A percentile compares a stretch with the other conserved stretches of the same genome.
Evolutionary conservation across 75 land plant genomes (phyloP).

Genomic region (Sequoia sempervirens): DNA sequence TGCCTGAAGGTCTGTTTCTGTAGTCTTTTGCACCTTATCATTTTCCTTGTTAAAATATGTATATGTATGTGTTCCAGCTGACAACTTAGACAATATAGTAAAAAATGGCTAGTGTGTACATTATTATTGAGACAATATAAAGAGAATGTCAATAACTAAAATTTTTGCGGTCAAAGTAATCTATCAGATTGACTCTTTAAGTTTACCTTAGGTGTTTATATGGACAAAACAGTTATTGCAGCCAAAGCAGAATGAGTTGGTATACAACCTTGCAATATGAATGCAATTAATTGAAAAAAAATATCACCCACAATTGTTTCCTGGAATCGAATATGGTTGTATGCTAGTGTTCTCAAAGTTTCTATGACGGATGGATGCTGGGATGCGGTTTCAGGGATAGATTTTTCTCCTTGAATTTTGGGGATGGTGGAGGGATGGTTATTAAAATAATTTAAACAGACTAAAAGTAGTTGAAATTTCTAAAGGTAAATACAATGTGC

Average conservation of each 20-base stretch:
- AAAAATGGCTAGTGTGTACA: background rate
- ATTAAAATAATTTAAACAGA: no score
- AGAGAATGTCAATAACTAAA: background rate
- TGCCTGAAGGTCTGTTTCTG: conserved; percentile 69
- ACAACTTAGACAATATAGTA: background rate
- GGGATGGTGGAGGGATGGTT: no score
- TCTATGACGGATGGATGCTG: no score
- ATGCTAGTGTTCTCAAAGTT: no score
- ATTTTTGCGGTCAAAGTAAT: background rate
- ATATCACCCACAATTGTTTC: background rate
- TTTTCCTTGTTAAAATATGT: background rate
- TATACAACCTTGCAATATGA: background rate
- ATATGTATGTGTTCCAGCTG: background rate
- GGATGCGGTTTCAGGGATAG: no score
- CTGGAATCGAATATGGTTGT: background rate
- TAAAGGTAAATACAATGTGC: no score
- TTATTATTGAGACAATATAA: no score
- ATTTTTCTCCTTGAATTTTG: no score
- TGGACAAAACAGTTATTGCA: background rate
- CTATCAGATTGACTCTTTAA: no score
- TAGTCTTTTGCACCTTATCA: background rate
- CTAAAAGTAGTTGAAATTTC: no score
- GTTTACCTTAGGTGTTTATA: background rate
- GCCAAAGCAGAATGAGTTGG: background rate
- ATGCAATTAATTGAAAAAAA: no score